Base-by-base conservation (phyloP, 805 yeast species). In the Saturnispora besseyi region DNA sequence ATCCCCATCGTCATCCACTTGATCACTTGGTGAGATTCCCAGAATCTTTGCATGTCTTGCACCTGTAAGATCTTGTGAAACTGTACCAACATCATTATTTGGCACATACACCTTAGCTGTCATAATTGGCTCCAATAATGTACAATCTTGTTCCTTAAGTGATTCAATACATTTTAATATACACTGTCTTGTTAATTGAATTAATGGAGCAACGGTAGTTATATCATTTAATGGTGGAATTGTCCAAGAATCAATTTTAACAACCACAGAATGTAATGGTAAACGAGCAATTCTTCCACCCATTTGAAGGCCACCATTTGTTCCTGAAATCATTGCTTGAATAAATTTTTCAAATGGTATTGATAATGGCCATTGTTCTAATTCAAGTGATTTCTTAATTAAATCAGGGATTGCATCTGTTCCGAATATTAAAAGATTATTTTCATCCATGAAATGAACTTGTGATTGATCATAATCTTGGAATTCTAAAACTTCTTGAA, bases 81-180 rank as follows among this genome's bases (percentile, higher is more conserved):
- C 93, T 33, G 73, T 74, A 21, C 98, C 98, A 56, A 91, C 66
- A 51, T 84, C 86, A 50, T 77, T 83, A 30, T 88, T 84, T 48
- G 75, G 74, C 2, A 82, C 83, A 46, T 73, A 76, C 1, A 93
- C 80, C 7, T 72, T 72, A 4, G 89, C 82, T 33, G 76, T 72
- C 97, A 93, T 91, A 29, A 85, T 73, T 0, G 99, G 99, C 65
- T 93, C 98, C 64, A 91, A 70, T 1, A 90, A 64, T 1, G 82
- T 74, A 60, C 77, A 79, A 2, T 64, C 56, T 0, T 48, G 51
- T 3, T 62, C 65, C 2, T 56, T 50, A 5, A 66, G 38, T 6
- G 55, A 50, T 5, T 55, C 55, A 6, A 81, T 51, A 0, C 74
- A 71, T 13, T 70, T 66, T 9, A 62, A 52, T 3, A 76, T 65